Evolutionary conservation across 176 grass and related monocot genomes (phyloP).

Genomic region (Bonia amplexicaulis): DNA sequence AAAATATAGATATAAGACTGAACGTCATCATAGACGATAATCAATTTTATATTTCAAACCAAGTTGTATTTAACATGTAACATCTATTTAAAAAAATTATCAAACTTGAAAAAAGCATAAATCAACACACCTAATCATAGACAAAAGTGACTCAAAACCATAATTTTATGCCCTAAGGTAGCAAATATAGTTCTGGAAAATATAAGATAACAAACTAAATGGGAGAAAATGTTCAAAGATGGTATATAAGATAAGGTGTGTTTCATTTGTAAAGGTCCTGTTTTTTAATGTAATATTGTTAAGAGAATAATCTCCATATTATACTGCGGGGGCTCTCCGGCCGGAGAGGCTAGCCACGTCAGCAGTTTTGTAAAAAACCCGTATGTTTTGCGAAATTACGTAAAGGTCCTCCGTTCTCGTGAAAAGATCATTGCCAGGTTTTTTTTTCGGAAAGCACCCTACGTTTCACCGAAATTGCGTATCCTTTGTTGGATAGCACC

Average conservation of each 20-base stretch:
- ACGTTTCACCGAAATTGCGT: too few species aligned
- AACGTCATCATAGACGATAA: not conserved
- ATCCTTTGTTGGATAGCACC: too few species aligned
- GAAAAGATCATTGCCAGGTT: too few species aligned
- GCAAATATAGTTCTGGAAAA: not conserved
- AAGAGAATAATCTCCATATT: too few species aligned
- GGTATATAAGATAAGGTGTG: not conserved
- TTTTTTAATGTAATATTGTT: not conserved
- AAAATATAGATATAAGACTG: not conserved
- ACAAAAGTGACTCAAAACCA: not conserved
- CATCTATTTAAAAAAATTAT: slow-evolving; percentile 10
- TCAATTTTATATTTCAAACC: not conserved
- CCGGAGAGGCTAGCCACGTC: too few species aligned
- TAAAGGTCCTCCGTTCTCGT: too few species aligned
- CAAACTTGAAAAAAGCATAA: slow-evolving; percentile 15
- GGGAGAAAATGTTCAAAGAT: not conserved
- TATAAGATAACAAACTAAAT: not conserved
- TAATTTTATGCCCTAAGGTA: slow-evolving; percentile 7
- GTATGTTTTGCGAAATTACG: too few species aligned
- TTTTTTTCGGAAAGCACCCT: too few species aligned
- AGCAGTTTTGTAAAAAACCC: too few species aligned
- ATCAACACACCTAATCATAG: slow-evolving; percentile 18
- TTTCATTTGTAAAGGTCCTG: not conserved
- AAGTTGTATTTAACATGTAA: not conserved
- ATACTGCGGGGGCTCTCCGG: too few species aligned